A percentile compares a stretch with the other conserved stretches of the same genome.
Conservation (phyloP, 768 basidiomycete species). For the Trametes elegans region DNA sequence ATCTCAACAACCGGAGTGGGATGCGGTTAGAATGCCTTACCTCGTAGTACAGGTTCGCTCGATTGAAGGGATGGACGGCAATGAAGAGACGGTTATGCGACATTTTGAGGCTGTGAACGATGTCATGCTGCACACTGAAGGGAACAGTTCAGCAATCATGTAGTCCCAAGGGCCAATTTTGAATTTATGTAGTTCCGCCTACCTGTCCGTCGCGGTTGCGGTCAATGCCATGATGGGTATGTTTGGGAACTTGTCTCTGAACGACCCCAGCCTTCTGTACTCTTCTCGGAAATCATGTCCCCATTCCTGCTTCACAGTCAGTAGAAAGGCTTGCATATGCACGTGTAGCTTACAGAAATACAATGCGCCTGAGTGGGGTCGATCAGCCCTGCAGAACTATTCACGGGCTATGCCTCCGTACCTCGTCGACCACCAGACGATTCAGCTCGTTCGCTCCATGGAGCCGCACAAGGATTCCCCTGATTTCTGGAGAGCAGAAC, state of each 20-base stretch:
- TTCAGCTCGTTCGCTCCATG: constrained; percentile 60
- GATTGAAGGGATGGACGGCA: constrained; percentile 79
- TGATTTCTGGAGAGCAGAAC: constrained; percentile 54
- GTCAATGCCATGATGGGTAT: constrained; percentile 89
- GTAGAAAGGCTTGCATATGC: neutral
- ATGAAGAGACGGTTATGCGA: constrained; percentile 51
- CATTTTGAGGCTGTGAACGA: constrained; percentile 65
- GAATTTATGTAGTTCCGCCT: constrained; percentile 22
- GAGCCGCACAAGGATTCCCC: constrained; percentile 45
- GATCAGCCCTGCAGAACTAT: neutral
- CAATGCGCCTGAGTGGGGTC: constrained; percentile 61
- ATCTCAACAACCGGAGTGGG: neutral
- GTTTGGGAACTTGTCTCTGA: constrained; percentile 61
- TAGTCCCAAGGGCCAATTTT: neutral
- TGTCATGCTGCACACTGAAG: constrained; percentile 70
- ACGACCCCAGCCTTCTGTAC: constrained; percentile 68
- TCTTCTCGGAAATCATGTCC: constrained; percentile 78
- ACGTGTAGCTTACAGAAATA: constrained; percentile 57
- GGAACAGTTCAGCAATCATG: neutral
- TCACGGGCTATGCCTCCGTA: no score
- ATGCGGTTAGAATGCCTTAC: constrained; percentile 38
- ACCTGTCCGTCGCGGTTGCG: constrained; percentile 77
- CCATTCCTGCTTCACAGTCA: constrained; percentile 70
- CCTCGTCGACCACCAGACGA: constrained; percentile 81
- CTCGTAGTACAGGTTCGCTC: constrained; percentile 80